Base-by-base conservation (phyloP, 169 alveolate genomes). In the Perkinsus olseni region DNA sequence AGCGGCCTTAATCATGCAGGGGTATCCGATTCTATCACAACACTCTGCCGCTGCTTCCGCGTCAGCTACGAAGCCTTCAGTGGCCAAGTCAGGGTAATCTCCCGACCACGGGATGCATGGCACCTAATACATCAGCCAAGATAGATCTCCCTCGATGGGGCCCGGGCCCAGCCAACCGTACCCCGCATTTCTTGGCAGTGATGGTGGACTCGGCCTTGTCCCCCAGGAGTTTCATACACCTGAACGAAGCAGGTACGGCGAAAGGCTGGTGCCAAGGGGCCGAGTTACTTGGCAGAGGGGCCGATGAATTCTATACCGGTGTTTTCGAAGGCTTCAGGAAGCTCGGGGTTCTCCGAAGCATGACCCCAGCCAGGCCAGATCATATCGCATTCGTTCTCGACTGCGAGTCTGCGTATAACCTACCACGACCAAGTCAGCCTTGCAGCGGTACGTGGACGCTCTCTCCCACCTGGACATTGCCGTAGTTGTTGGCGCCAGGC, bases 351-450 rank as follows among this genome's bases (percentile, higher is more conserved):
- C 95, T 98, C 99, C 0, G 99, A 98, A 8, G 98, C 96, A 94
- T 98, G 99, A 28, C 99, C 99, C 98, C 99, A 98, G 13, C 99
- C 99, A 11, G 99, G 99, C 98, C 99, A 98, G 37, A 97, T 98
- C 11, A 98, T 98, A 91, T 97, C 97, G 38, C 97, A 96, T 38
- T 97, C 96, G 91, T 95, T 95, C 90, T 96, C 96, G 74, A 94
- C 95, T 3, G 97, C 97, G 37, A 96, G 92, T 17, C 96, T 92
- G 95, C 96, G 96, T 20, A 97, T 97, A 24, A 62, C 82, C 94
- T 96, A 96, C 20, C 97, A 97, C 20, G 97, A 97, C 95, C 96
- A 96, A n/a, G 34, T 95, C 97, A 21, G 97, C 97, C 45, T 96
- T 95, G 37, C 96, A 94, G 21, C 96, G 96, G 36, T 74, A 62